Base-by-base conservation (phyloP, 2,329 filamentous ascomycete genomes). In the Diaporthe caulivora region DNA sequence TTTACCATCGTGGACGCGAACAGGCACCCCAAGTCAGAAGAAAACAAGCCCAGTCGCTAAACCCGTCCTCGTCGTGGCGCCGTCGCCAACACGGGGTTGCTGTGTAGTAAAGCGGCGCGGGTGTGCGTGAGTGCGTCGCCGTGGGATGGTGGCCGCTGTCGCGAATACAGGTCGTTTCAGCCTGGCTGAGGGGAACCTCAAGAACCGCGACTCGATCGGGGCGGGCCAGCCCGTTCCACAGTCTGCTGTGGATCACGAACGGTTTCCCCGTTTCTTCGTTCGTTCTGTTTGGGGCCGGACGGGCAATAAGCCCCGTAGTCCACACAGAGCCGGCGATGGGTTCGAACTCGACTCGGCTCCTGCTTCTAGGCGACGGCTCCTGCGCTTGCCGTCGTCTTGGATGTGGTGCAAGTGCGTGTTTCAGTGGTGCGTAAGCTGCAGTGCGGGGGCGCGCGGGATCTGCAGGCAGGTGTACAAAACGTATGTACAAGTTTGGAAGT, bases 1-100 rank as follows among this genome's bases (percentile, higher is more conserved):
- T 75, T 75, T 55, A 75, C 74, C 74, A 75, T 75, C 15, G 49
- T 58, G n/a, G n/a, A n/a, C 26, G 42, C 13, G 6, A 24, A 24
- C 26, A 37, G n/a, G 29, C 31, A 40, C 34, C 34, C 34, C 31
- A 10, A 29, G 31, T 13, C 18, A 37, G 17, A 34, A 24, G 11
- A 29, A 34, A 51, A 24, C 21, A 31, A 42, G 24, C 29, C 26
- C 47, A 18, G 29, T 40, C 15, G 42, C 44, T 17, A 26, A 34
- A 6, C 10, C 34, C 8, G 6, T 18, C 29, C 47, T 31, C 60
- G 13, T 42, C 68, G 51, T 51, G 49, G 37, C 37, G 8, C 42
- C 15, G 42, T 26, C 40, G 26, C 51, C 17, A 29, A 7, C 9
- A 11, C 24, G 3, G 18, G 29, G 37, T 13, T 51, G 21, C 42